Base-by-base conservation (phyloP, 2,329 filamentous ascomycete species). In the Lasiodiplodia gonubiensis region DNA sequence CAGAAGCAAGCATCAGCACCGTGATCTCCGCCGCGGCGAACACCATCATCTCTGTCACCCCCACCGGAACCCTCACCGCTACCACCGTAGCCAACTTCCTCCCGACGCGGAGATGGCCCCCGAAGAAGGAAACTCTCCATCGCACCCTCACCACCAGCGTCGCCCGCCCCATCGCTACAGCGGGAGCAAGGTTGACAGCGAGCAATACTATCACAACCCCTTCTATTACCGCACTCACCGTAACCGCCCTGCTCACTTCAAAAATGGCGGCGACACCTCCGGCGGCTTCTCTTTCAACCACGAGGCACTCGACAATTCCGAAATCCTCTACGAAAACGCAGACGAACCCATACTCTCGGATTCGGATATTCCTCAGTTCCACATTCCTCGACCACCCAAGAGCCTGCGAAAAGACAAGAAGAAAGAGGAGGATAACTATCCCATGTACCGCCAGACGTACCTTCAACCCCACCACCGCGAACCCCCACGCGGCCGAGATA, bases 401-500 rank as follows among this genome's bases (percentile, higher is more conserved):
- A 21, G 35, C 11, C 11, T 12, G 21, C 55, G 37, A 21, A 25
- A 46, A 23, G 33, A 39, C 35, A 37, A n/a, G 21, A 25, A 42
- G 14, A 33, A 37, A 11, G 18, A 42, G 37, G 21, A 46, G 3
- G 12, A 46, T 6, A 23, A 59, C 21, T 23, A 11, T 25, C 37
- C 16, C 18, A n/a, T 30, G 21, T 11, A 4, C 14, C 55, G 46
- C 37, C 55, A 25, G 8, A 33, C 30, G 30, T 33, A 33, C 30
- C 30, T 33, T 16, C 37, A 59, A n/a, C 35, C 7, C 12, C 23
- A 42, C 55, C 12, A 46, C 11, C 12, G 46, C 55, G 8, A 59
- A 8, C 21, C 39, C 37, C 55, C 55, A 10, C 55, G 55, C 37
- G 55, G 55, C 37, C 55, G 55, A 14, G 55, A 59, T 37, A 25